Conservation (phyloP, 208 protist genomes). For the Crithidia acanthocephali region DNA sequence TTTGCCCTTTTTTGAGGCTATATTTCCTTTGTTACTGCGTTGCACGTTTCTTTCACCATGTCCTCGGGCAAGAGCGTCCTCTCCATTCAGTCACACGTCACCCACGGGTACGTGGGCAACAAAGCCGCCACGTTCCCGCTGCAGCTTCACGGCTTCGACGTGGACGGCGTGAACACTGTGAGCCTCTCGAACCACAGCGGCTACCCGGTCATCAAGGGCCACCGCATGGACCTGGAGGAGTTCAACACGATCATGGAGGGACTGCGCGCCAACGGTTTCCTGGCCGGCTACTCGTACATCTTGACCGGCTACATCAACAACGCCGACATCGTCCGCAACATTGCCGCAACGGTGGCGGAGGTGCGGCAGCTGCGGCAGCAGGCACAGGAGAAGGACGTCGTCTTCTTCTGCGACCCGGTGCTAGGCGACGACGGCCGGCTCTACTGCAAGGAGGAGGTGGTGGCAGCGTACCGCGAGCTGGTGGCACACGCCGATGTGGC, state of each 20-base stretch:
- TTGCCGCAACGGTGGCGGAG: conserved; percentile 66
- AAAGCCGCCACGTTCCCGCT: conserved; percentile 94
- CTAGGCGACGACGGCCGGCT: conserved; percentile 94
- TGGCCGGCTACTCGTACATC: conserved; percentile 85
- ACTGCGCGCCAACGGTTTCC: conserved; percentile 86
- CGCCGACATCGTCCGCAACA: conserved; percentile 65
- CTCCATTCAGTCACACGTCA: conserved; percentile 96
- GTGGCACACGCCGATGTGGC: conserved; percentile 78
- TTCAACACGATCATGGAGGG: conserved; percentile 83
- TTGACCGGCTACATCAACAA: conserved; percentile 96
- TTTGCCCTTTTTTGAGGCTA: background rate
- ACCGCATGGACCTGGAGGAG: conserved; percentile 85
- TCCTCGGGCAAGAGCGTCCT: conserved; percentile 71
- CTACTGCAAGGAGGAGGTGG: conserved; percentile 94
- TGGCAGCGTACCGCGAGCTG: conserved; percentile 89
- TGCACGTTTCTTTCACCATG: conserved; percentile 11
- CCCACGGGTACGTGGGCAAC: conserved; percentile 97
- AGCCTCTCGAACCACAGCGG: conserved; percentile 96
- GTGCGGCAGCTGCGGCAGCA: conserved; percentile 64
- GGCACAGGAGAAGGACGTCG: conserved; percentile 29
- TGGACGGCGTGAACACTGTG: conserved; percentile 95
- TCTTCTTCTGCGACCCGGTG: conserved; percentile 95
- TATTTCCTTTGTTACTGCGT: background rate
- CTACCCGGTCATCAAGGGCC: conserved; percentile 91
- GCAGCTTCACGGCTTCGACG: conserved; percentile 95